These are phyloP conservation scores for Schizonepeta tenuifolia DNA, from an alignment of 257 asterid species.

Conservation along the genomic window DNA sequence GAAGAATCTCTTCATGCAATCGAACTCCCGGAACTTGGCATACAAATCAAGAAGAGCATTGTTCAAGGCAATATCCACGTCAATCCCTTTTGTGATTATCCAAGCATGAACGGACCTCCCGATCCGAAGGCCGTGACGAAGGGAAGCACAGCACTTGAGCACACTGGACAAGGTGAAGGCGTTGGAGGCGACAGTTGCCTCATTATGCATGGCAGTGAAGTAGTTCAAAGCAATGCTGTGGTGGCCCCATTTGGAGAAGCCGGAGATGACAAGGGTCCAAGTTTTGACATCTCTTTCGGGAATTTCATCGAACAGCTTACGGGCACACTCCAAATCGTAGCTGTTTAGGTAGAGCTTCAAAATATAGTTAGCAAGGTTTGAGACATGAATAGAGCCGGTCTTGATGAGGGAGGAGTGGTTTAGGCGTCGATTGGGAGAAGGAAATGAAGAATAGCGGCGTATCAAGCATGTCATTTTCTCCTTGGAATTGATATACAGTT, in stretches of 20 bases:
- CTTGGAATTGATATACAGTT: neutral
- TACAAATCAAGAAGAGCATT: slow-evolving; percentile 78
- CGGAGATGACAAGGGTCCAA: slow-evolving; percentile 76
- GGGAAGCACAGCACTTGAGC: slow-evolving; percentile 60
- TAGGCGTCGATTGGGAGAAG: slow-evolving; percentile 27
- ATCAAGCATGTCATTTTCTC: neutral
- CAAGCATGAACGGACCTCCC: slow-evolving; percentile 73
- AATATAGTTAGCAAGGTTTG: slow-evolving; percentile 44
- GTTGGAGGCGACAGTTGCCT: slow-evolving; percentile 57
- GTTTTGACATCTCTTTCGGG: slow-evolving; percentile 64
- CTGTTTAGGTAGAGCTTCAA: slow-evolving; percentile 46
- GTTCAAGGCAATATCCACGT: slow-evolving; percentile 52
- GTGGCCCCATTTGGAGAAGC: slow-evolving; percentile 50
- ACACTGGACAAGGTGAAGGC: slow-evolving; percentile 65
- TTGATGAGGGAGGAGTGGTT: slow-evolving; percentile 56
- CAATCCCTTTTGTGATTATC: slow-evolving; percentile 51
- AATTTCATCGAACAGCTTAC: slow-evolving; percentile 75
- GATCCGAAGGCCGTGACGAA: slow-evolving; percentile 43
- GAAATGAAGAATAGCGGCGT: slow-evolving; percentile 31
- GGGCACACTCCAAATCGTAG: slow-evolving; percentile 36
- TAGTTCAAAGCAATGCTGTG: slow-evolving; percentile 47
- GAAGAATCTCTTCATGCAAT: slow-evolving; percentile 51
- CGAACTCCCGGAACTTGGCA: slow-evolving; percentile 48
- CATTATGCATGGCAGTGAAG: slow-evolving; percentile 58
- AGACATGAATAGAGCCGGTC: slow-evolving; percentile 43